Conservation (phyloP, 352 stramenopile species). For the Globisporangium heterothallicum region DNA sequence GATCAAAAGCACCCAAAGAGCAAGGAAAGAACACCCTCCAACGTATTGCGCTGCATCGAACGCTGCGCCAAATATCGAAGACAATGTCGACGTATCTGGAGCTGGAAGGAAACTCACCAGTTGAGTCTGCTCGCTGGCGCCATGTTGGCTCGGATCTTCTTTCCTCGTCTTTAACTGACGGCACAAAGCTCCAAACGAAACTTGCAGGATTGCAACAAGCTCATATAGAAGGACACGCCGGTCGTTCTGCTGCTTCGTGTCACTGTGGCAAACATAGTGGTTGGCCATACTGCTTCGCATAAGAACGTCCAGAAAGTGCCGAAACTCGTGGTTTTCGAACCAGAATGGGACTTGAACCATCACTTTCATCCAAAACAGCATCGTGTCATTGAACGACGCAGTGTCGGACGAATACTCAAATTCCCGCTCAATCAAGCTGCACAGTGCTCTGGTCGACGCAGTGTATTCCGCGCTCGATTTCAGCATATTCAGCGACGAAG, state of each 20-base stretch:
- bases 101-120: slow-evolving; percentile 70
- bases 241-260: neutral
- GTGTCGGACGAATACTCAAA: slow-evolving; percentile 57
- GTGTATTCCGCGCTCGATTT: slow-evolving; percentile 36
- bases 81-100: slow-evolving; percentile 32
- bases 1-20: slow-evolving; percentile 61
- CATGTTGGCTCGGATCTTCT: slow-evolving; percentile 21
- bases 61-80: slow-evolving; percentile 61
- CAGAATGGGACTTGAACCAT: slow-evolving; percentile 72
- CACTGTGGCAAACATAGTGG: neutral
- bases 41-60: slow-evolving; percentile 64
- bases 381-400: slow-evolving; percentile 26
- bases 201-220: slow-evolving; percentile 29
- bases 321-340: slow-evolving; percentile 69
- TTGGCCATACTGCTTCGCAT: slow-evolving; percentile 55
- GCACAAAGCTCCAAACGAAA: slow-evolving; percentile 33
- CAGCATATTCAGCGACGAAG: slow-evolving; percentile 47
- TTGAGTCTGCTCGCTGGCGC: slow-evolving; percentile 25
- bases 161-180: slow-evolving; percentile 24
- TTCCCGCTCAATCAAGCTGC: slow-evolving; percentile 43
- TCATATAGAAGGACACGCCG: slow-evolving; percentile 26
- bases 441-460: slow-evolving; percentile 44
- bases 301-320: slow-evolving; percentile 63
- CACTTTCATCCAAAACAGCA: slow-evolving; percentile 56
- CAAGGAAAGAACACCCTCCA: slow-evolving; percentile 51